These are phyloP conservation scores for Cyberlindnera maritima DNA, from an alignment of 805 yeast species.

Conservation along the genomic window DNA sequence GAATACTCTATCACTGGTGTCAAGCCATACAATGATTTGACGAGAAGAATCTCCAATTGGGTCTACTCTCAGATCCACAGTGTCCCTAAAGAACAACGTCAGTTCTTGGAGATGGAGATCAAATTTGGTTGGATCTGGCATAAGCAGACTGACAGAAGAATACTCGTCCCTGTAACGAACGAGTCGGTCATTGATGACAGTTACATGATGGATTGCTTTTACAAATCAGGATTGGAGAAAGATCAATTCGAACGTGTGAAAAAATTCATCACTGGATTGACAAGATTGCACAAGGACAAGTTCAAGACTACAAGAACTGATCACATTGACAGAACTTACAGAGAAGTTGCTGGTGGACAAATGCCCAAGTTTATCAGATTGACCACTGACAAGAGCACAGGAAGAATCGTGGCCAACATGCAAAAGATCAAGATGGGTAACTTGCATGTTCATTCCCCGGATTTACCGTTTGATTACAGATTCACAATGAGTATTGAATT, in stretches of 20 bases:
- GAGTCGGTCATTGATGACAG: slow-evolving; percentile 54
- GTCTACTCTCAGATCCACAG: slow-evolving; percentile 76
- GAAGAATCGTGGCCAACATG: slow-evolving; percentile 64
- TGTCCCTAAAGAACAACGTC: slow-evolving; percentile 49
- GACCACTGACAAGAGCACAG: slow-evolving; percentile 65
- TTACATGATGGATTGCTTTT: slow-evolving; percentile 54
- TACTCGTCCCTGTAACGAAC: slow-evolving; percentile 63
- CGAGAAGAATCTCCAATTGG: slow-evolving; percentile 85
- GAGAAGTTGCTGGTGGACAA: slow-evolving; percentile 60
- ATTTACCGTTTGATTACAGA: slow-evolving; percentile 72
- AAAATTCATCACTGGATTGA: slow-evolving; percentile 52
- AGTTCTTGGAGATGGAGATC: slow-evolving; percentile 68
- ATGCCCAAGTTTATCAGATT: slow-evolving; percentile 64
- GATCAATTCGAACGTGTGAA: slow-evolving; percentile 56
- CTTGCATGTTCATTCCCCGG: slow-evolving; percentile 69
- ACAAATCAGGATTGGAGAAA: slow-evolving; percentile 65
- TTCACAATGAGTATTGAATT: slow-evolving; percentile 74
- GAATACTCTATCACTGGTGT: slow-evolving; percentile 58
- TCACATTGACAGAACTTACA: slow-evolving; percentile 59
- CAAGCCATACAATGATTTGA: slow-evolving; percentile 75
- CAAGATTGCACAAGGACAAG: slow-evolving; percentile 48
- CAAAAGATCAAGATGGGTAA: slow-evolving; percentile 75
- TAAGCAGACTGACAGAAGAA: slow-evolving; percentile 57
- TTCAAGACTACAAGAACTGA: slow-evolving; percentile 62
- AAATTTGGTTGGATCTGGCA: slow-evolving; percentile 72